These are phyloP conservation scores for Phaeosphaeria sp. DNA, from an alignment of 2,329 filamentous ascomycete genomes.

Conservation along the genomic window DNA sequence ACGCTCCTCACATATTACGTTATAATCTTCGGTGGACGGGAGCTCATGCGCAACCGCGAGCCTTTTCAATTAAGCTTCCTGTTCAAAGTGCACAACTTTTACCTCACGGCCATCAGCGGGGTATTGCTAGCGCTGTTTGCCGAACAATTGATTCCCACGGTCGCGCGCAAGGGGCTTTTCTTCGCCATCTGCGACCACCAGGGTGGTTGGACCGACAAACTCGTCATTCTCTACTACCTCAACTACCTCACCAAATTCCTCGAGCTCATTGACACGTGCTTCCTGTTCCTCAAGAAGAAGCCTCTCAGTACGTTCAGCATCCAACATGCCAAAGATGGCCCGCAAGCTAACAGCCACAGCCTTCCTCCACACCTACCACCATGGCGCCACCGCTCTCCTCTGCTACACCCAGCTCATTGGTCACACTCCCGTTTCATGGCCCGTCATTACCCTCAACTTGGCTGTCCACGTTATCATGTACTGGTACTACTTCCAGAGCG, in stretches of 20 bases:
- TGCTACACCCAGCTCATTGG: conserved; percentile 98
- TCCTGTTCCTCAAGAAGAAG: conserved; percentile 99
- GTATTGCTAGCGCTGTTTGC: conserved; percentile 82
- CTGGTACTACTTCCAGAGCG: conserved; percentile 99
- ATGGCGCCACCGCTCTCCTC: conserved; percentile 93
- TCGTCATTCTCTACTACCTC: conserved; percentile 96
- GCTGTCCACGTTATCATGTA: conserved; percentile 98
- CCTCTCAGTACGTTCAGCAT: conserved; percentile 71
- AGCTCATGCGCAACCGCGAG: conserved; percentile 86
- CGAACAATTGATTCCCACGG: conserved; percentile 86
- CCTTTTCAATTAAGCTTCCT: conserved; percentile 85
- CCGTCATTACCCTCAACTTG: conserved; percentile 90
- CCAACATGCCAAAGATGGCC: background rate
- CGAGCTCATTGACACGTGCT: conserved; percentile 92
- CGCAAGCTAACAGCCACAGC: conserved; percentile 51
- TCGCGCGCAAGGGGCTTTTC: conserved; percentile 84
- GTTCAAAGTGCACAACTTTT: conserved; percentile 97
- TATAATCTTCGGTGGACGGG: conserved; percentile 90
- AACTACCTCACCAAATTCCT: conserved; percentile 99
- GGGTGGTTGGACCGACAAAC: conserved; percentile 91
- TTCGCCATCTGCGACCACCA: conserved; percentile 80
- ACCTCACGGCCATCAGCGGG: conserved; percentile 85
- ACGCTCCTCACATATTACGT: conserved; percentile 89
- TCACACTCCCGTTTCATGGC: conserved; percentile 92
- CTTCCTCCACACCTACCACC: conserved; percentile 99